Base-by-base conservation (phyloP, 1,139 yeast species). In the Candida glucosophila region DNA sequence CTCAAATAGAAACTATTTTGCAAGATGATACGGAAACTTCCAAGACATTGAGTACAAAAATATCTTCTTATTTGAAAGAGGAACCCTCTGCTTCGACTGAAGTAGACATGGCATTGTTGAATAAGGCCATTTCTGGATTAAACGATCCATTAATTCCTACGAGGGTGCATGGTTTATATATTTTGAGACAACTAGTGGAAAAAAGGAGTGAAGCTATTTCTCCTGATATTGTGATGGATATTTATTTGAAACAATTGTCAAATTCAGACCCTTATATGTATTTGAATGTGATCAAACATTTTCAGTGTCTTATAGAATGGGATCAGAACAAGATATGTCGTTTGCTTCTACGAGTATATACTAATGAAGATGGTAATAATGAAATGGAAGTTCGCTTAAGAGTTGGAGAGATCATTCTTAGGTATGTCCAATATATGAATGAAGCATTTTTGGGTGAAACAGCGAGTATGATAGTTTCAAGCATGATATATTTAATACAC, bases 231-330 rank as follows among this genome's bases (percentile, higher is more conserved):
- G 85, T 71, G 0, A 50, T 82, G 19, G 63, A 70, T 16, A 52
- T 85, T 11, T 82, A 81, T 44, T 43, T 82, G 22, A 55, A 64
- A 2, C 85, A 80, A 37, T 52, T 90, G 26, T 67, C 68, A 28
- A 94, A 85, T 40, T 67, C 74, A 0, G 98, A 90, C 35, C 94
- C 97, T 0, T 90, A 77, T 46, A 72, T 90, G 11, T 90, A 83
- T 46, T 49, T 90, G 29, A 88, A 82, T 43, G 81, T 79, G 0
- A 81, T 90, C 34, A 85, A 81, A 41, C 88, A 93, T 0, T 53
- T 90, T 14, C 77, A 73, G 26, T 61, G 67, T 12, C 51, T 88
- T 21, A 56, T 78, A 14, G 69, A 63, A 6, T 41, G 58, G 22
- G 57, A 71, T 25, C 60, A 63, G 9, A 36, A 46, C 2, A 41